A percentile compares a stretch with the other conserved stretches of the same genome.
These are phyloP conservation scores for Vigna nakashimae DNA, from an alignment of 306 rosid genomes.

Conservation along the genomic window DNA sequence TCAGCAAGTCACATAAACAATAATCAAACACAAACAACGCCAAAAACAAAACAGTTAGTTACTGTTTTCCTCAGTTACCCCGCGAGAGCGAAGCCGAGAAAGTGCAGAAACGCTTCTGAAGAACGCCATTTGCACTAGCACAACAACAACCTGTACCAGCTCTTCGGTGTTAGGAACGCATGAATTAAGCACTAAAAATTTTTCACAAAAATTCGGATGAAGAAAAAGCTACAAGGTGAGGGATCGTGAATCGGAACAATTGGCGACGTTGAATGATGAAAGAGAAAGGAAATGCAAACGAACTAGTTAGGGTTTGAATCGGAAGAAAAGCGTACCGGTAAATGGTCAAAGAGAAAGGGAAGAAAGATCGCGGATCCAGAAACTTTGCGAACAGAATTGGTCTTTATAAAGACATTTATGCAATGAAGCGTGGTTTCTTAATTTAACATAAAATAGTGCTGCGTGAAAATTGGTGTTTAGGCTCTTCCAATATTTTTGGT, in stretches of 20 bases:
- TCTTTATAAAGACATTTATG: constrained; percentile 29
- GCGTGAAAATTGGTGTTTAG: neutral
- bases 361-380: constrained; percentile 36
- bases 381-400: constrained; percentile 33
- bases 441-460: neutral
- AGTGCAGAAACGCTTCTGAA: constrained; percentile 75
- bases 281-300: neutral
- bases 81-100: constrained; percentile 86
- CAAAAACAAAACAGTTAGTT: neutral
- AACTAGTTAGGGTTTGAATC: constrained; percentile 17
- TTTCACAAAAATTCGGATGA: neutral
- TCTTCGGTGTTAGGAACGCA: neutral
- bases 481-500: neutral
- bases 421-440: neutral
- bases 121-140: constrained; percentile 49
- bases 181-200: neutral
- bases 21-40: constrained; percentile 1
- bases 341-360: constrained; percentile 25
- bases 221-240: neutral
- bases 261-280: neutral
- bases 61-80: constrained; percentile 51
- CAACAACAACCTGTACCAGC: constrained; percentile 42
- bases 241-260: constrained; percentile 21
- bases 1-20: neutral
- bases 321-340: constrained; percentile 14